Percentiles rank a stretch among this genome's conserved stretches.
Conservation (phyloP, 2,329 filamentous ascomycete species). For the Colletotrichum ledebouriae region DNA sequence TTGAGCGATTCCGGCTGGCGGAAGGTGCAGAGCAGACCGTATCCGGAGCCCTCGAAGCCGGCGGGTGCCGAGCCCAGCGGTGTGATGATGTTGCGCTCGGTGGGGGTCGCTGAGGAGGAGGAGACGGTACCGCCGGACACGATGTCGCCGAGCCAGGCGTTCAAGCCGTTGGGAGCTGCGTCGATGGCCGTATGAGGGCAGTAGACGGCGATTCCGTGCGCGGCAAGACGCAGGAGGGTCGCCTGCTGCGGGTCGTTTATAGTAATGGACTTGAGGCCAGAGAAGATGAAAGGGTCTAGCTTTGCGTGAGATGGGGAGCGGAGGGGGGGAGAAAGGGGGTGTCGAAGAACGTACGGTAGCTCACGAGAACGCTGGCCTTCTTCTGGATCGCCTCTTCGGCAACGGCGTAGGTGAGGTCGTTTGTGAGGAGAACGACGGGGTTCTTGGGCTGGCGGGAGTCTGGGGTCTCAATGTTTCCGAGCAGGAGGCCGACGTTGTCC, state of each 20-base stretch:
- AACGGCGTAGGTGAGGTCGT: conserved; percentile 90
- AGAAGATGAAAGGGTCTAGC: conserved; percentile 95
- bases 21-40: conserved; percentile 65
- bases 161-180: conserved; percentile 85
- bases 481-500: conserved; percentile 94
- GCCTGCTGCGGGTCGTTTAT: conserved; percentile 88
- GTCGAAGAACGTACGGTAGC: conserved; percentile 76
- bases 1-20: conserved; percentile 53
- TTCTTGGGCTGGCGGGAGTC: conserved; percentile 48
- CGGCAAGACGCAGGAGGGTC: conserved; percentile 83
- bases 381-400: conserved; percentile 89
- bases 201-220: conserved; percentile 93
- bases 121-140: conserved; percentile 67
- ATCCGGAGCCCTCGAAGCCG: conserved; percentile 63
- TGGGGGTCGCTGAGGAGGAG: conserved; percentile 46
- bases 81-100: conserved; percentile 58
- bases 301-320: conserved; percentile 14
- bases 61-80: conserved; percentile 57
- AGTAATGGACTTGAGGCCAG: conserved; percentile 89
- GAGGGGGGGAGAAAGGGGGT: not conserved
- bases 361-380: conserved; percentile 83
- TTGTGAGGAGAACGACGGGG: conserved; percentile 71
- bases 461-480: conserved; percentile 56
- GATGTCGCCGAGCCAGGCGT: conserved; percentile 93
- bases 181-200: conserved; percentile 96